Conservation (phyloP, 805 yeast genomes). For the Helenozyma baotianmanensis region DNA sequence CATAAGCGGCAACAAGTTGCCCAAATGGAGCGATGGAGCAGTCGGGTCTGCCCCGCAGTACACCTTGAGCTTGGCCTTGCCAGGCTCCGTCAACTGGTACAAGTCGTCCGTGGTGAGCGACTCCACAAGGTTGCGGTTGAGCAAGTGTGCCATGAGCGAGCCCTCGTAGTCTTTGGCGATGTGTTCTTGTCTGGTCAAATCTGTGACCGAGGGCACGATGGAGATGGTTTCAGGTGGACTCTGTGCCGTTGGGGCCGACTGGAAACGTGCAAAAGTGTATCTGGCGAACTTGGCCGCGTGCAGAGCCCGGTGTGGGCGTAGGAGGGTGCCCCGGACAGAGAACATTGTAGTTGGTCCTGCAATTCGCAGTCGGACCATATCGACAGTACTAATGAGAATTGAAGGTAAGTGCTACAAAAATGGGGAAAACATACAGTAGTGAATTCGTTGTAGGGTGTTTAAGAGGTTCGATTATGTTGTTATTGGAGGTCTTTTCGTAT, state of each 20-base stretch:
- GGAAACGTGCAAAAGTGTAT: too few species aligned
- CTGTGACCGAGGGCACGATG: constrained; percentile 33
- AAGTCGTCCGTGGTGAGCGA: constrained; percentile 35
- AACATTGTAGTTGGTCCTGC: too few species aligned
- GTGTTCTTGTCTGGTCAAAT: constrained; percentile 19
- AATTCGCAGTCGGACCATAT: too few species aligned
- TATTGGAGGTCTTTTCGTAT: too few species aligned
- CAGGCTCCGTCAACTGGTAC: constrained; percentile 25
- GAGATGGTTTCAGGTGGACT: constrained; percentile 30
- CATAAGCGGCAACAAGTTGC: constrained; percentile 85
- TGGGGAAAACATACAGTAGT: too few species aligned
- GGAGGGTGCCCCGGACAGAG: too few species aligned
- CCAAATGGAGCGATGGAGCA: constrained; percentile 83
- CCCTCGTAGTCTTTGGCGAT: constrained; percentile 20
- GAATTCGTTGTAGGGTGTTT: too few species aligned
- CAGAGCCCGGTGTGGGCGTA: too few species aligned
- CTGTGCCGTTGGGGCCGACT: constrained; percentile 11
- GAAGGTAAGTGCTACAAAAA: too few species aligned
- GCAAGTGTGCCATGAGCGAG: constrained; percentile 35
- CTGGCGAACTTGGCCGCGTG: too few species aligned
- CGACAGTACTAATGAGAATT: too few species aligned
- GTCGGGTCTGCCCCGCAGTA: constrained; percentile 98
- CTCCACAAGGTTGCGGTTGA: constrained; percentile 34
- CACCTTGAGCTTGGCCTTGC: constrained; percentile 43
- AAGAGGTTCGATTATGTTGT: too few species aligned